Base-by-base conservation (phyloP, 1,139 yeast genomes). In the Blastobotrys illinoisensis region DNA sequence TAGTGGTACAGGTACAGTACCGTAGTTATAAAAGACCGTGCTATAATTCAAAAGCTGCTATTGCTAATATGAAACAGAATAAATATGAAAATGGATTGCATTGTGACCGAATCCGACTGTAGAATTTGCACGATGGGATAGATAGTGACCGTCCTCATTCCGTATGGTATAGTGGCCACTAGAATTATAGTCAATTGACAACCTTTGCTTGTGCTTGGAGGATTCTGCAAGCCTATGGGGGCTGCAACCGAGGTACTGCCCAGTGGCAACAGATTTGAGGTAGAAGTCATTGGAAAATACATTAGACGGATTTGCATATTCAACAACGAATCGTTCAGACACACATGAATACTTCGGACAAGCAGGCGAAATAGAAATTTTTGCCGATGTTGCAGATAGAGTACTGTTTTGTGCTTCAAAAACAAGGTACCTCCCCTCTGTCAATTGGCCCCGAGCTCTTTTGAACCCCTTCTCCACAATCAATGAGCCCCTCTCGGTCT, bases 391-490 rank as follows among this genome's bases (percentile, higher is more conserved):
- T 44, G 51, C 32, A 16, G 52, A 46, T 13, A 49, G 44, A 9
- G 44, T 40, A n/a, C 20, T 36, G 16, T 44, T 40, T 2, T n/a
- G 43, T 1, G 48, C 13, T 44, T 50, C 58, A 47, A 52, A 20
- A 43, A 56, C 53, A 45, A 62, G 55, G 49, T 58, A 64, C 45
- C 68, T 56, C 3, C 67, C 68, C 51, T 64, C 68, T 21, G 68
- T 64, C 24, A 64, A 55, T 3, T 51, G 55, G 9, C 68, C 68
- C 5, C 62, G 60, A 23, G 62, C 48, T 48, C 52, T 55, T 54
- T 63, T 64, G 55, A 46, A 64, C 2, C 67, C 67, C 5, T 46
- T 36, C 49, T 64, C 67, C 18, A 61, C 56, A 53, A 50, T 53
- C 16, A 64, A 58, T 9, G 66, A 52, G 23, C 49, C 48, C 9